Percentiles rank a stretch among this genome's conserved stretches.
phyloP scores from a whole-genome alignment of 208 protist genomes.

The Leptomonas seymouri region DNA sequence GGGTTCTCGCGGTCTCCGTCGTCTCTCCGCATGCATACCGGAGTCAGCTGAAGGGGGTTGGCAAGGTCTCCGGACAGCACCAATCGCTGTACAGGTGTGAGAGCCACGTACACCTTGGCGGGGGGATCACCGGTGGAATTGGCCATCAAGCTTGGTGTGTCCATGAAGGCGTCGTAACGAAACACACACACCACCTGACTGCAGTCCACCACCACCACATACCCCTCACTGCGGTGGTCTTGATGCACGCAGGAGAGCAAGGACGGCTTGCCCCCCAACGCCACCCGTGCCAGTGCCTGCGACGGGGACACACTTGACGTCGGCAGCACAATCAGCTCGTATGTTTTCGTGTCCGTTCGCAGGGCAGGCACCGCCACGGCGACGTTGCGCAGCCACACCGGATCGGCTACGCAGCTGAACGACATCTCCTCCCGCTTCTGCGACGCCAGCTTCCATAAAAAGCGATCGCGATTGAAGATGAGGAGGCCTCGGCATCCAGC shows the following conservation, averaged over 20 bases:
- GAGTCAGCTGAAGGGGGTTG: constrained; percentile 31
- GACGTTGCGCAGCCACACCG: constrained; percentile 56
- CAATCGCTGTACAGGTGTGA: constrained; percentile 33
- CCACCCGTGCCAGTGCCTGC: constrained; percentile 23
- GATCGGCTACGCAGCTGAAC: constrained; percentile 55
- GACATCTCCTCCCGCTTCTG: constrained; percentile 34
- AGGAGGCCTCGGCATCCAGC: constrained; percentile 47
- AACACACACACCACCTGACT: constrained; percentile 44
- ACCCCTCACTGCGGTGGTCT: constrained; percentile 40
- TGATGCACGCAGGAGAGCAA: constrained; percentile 42
- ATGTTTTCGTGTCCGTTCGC: constrained; percentile 25
- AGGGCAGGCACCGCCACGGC: constrained; percentile 45
- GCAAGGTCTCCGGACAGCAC: constrained; percentile 20
- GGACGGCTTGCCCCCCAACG: constrained; percentile 37
- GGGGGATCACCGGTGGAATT: neutral
- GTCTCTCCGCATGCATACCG: constrained; percentile 26
- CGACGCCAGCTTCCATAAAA: constrained; percentile 47
- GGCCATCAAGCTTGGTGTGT: neutral
- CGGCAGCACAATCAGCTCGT: constrained; percentile 43
- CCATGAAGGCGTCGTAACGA: constrained; percentile 48
- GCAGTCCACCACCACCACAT: constrained; percentile 38
- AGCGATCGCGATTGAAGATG: constrained; percentile 42
- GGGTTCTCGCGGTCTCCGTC: constrained; percentile 25
- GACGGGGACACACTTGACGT: constrained; percentile 32
- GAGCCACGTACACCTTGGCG: constrained; percentile 19